Conservation (phyloP, 345 rosid genomes). For the Microthlaspi erraticum region DNA sequence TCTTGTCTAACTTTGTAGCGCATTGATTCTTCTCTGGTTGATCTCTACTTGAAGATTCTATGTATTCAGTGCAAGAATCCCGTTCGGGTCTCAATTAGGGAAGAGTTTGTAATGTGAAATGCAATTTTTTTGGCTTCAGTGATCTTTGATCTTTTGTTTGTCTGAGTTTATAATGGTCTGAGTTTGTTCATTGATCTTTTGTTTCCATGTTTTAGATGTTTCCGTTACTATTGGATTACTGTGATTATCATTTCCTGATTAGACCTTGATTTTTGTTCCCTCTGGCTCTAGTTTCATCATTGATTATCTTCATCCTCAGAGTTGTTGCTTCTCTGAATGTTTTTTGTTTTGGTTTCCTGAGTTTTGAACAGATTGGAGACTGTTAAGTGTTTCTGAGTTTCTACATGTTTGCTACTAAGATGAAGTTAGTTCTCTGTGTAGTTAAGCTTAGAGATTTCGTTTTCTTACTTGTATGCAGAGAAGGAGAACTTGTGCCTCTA, state of each 20-base stretch:
- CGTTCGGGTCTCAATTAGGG: conserved; percentile 2
- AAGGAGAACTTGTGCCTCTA: conserved; percentile 94
- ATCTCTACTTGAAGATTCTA: conserved; percentile 1
- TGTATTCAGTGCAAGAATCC: not conserved
- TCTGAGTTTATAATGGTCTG: not conserved
- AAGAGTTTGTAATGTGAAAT: not conserved
- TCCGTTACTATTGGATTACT: not conserved
- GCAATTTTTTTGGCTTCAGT: conserved; percentile 26
- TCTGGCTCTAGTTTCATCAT: not conserved
- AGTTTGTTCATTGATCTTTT: not conserved
- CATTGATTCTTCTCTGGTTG: conserved; percentile 4
- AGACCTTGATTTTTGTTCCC: not conserved
- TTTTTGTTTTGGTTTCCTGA: not conserved
- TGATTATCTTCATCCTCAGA: not conserved
- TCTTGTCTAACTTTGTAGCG: conserved; percentile 18
- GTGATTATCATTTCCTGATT: too few species aligned
- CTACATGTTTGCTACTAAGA: not conserved
- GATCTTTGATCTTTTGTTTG: not conserved
- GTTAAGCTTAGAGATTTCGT: not conserved
- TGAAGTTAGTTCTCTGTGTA: conserved; percentile 19
- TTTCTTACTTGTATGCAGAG: conserved; percentile 50
- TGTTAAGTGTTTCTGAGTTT: not conserved
- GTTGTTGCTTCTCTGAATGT: not conserved
- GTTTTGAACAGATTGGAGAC: too few species aligned
- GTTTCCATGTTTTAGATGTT: not conserved